Evolutionary conservation across 2,329 filamentous ascomycete species (phyloP), one percentile per base, ranked within the genome.

Genomic region (Alternaria tenuissima): DNA sequence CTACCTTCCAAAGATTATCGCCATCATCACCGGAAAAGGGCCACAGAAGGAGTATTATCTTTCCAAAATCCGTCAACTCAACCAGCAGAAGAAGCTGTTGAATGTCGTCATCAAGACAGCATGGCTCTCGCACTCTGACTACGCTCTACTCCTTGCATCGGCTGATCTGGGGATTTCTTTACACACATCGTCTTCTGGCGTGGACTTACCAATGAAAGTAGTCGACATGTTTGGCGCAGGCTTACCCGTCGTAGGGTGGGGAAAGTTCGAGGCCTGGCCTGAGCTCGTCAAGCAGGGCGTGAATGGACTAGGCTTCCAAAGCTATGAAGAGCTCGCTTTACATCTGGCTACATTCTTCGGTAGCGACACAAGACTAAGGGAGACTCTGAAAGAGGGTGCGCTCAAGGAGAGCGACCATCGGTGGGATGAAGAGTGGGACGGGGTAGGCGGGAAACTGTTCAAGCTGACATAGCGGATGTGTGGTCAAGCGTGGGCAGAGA

Each of bases 141-240:
- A 99, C 76, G 94, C 95, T 1, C 84, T 83, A 1, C 85, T 99
- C 4, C 87, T 99, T 30, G 91, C 90, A 11, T 90, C 90, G 44
- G 93, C 95, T 3, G 94, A 97, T 71, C 83, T 99, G 0, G 95
- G 95, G 9, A 88, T 99, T 24, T 96, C 92, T 57, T 82, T 99
- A 26, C 95, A 99, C 81, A 97, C 88, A 66, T 97, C 93, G 14
- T 96, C 91, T 67, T 97, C 93, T 3, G 95, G 95, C 1, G 93
- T 99, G 0, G 95, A 99, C 78, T 83, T 99, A 20, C 95, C 95
- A 0, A 99, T 99, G 95, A 99, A 99, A 80, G 93, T 99, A 1
- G 94, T 99, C 14, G 95, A 99, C 76, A 97, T 99, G 94, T 98
- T 99, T 76, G 95, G 95, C 3, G 91, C 94, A 0, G 95, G 94